Percentiles rank a stretch among this genome's conserved stretches.
phyloP scores from a whole-genome alignment of 140 eudicot species.

The Flaveria floridana region DNA sequence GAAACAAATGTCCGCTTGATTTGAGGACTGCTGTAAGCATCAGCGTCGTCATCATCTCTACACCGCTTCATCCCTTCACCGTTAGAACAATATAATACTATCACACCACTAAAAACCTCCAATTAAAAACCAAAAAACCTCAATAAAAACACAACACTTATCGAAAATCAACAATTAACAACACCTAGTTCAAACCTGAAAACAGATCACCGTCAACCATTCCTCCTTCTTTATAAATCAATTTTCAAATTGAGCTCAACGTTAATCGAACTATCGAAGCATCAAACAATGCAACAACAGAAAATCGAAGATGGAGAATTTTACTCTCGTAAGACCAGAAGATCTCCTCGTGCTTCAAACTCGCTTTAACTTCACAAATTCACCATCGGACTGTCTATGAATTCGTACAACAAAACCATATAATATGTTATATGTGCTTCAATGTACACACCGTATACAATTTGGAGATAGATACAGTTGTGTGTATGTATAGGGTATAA shows the following conservation, averaged over 20 bases:
- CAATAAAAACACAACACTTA: slow-evolving; percentile 8
- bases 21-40: slow-evolving; percentile 53
- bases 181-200: slow-evolving; percentile 31
- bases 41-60: slow-evolving; percentile 76
- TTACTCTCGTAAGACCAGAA: slow-evolving; percentile 24
- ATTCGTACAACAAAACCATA: slow-evolving; percentile 9
- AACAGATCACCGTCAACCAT: slow-evolving; percentile 49
- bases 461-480: slow-evolving; percentile 32
- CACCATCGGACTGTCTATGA: slow-evolving; percentile 24
- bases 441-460: slow-evolving; percentile 20
- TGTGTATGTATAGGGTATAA: slow-evolving; percentile 36
- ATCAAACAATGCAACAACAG: slow-evolving; percentile 30
- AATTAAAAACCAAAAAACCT: slow-evolving; percentile 16
- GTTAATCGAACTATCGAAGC: not conserved
- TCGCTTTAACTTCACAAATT: slow-evolving; percentile 29
- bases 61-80: slow-evolving; percentile 68
- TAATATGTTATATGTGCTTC: slow-evolving; percentile 19
- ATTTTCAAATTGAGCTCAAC: slow-evolving; percentile 29
- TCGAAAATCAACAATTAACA: slow-evolving; percentile 22
- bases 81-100: slow-evolving; percentile 16
- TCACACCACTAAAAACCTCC: slow-evolving; percentile 20
- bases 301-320: slow-evolving; percentile 15
- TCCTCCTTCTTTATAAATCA: slow-evolving; percentile 22
- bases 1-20: slow-evolving; percentile 45
- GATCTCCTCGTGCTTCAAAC: slow-evolving; percentile 26